These are phyloP conservation scores for Harrya chromipes DNA, from an alignment of 768 basidiomycete species.

Conservation along the genomic window DNA sequence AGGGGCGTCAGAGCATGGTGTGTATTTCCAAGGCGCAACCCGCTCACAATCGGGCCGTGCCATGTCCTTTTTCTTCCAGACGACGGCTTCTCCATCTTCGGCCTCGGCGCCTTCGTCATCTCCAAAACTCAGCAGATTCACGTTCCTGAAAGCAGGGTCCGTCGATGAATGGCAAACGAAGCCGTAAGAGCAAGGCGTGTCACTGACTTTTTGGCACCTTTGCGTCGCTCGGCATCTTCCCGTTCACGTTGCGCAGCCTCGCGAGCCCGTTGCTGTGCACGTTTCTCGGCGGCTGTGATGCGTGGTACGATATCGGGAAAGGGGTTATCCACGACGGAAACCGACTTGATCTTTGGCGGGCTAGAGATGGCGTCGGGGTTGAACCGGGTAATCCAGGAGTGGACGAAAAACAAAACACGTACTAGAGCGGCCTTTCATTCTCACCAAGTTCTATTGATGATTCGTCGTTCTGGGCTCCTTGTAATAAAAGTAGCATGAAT, in stretches of 20 bases:
- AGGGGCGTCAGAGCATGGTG: background rate
- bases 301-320: slow-evolving; percentile 94
- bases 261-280: slow-evolving; percentile 77
- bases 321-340: slow-evolving; percentile 88
- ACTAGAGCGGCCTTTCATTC: slow-evolving; percentile 81
- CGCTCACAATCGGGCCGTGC: slow-evolving; percentile 79
- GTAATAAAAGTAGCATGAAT: background rate
- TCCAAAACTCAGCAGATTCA: slow-evolving; percentile 86
- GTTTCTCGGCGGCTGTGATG: slow-evolving; percentile 91
- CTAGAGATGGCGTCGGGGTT: slow-evolving; percentile 36
- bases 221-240: slow-evolving; percentile 69
- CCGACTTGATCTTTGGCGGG: slow-evolving; percentile 85
- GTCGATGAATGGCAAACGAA: background rate
- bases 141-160: slow-evolving; percentile 55
- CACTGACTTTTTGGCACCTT: slow-evolving; percentile 84
- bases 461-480: background rate
- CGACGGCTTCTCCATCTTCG: slow-evolving; percentile 52
- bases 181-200: background rate
- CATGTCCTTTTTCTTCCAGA: slow-evolving; percentile 77
- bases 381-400: background rate
- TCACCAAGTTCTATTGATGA: slow-evolving; percentile 58
- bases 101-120: slow-evolving; percentile 60
- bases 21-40: background rate
- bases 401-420: slow-evolving; percentile 24
- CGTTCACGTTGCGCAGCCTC: slow-evolving; percentile 72